Base-by-base conservation (phyloP, 352 stramenopile genomes). In the Pythium volutum region DNA sequence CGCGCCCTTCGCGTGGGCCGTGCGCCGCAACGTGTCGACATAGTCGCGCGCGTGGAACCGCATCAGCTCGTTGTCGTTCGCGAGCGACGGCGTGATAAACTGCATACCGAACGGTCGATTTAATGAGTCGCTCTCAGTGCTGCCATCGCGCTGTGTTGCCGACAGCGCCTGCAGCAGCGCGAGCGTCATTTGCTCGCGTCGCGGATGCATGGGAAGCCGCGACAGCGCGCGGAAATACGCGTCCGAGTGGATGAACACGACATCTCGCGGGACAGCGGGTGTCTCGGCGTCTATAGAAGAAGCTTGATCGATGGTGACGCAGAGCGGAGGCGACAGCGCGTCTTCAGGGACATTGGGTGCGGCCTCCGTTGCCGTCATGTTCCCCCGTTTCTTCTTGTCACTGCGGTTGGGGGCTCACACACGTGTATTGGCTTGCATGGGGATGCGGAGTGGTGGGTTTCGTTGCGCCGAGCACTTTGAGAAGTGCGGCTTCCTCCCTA, bases 141-240 rank as follows among this genome's bases (percentile, higher is more conserved):
- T n/a, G 9, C 22, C 29, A 25, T 3, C 43, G 38, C 36, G 10
- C 26, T 57, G 12, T 3, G 18, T 20, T 12, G 54, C 47, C 10
- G n/a, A n/a, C n/a, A 77, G 58, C 25, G 69, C 66, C 22, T 63
- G 48, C 0, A 77, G 59, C 50, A 85, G 59, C n/a, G 67, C 66
- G 12, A 82, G 52, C 27, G 74, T 81, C 76, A 79, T 82, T 39
- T 60, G 52, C 48, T 83, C 74, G 34, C 76, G 71, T 1, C 67
- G 31, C 20, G 54, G 60, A 34, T 86, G 72, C 14, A 86, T 64
- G 0, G 74, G 72, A 11, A 83, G 62, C 31, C 49, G 53, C n/a
- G 47, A 33, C n/a, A 83, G 47, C 25, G 59, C 65, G 11, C 70
- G 59, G 16, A 73, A 60, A 49, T 83, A 73, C 29, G 39, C 53